Evolutionary conservation across 345 rosid species (phyloP).

Genomic region (Gossypium thurberi): DNA sequence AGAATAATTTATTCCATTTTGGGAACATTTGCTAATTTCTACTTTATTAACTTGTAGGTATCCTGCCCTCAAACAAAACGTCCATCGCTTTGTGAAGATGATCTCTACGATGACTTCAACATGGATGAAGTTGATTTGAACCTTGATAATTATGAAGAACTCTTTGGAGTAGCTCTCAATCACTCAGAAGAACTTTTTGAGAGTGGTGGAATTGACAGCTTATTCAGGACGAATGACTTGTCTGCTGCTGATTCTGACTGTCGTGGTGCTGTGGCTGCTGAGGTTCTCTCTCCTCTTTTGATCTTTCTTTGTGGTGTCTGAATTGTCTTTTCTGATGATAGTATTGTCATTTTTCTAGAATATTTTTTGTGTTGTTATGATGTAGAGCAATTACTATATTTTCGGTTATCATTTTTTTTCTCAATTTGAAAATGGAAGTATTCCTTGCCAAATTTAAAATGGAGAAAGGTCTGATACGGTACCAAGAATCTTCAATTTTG

Average conservation of each 20-base stretch:
- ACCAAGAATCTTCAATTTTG: neutral
- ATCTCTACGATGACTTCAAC: conserved; percentile 50
- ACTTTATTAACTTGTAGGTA: conserved; percentile 35
- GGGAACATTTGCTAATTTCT: neutral
- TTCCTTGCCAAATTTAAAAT: neutral
- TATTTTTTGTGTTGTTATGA: neutral
- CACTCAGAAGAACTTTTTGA: conserved; percentile 71
- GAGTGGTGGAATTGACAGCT: conserved; percentile 77
- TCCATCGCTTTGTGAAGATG: conserved; percentile 44
- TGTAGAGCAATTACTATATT: neutral
- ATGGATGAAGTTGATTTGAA: conserved; percentile 82
- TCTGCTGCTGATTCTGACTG: conserved; percentile 52
- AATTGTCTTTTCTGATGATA: neutral
- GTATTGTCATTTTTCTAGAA: neutral
- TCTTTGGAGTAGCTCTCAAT: conserved; percentile 72
- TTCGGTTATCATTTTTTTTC: neutral
- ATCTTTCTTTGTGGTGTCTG: conserved; percentile 20
- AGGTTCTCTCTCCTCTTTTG: conserved; percentile 39
- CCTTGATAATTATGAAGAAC: conserved; percentile 89
- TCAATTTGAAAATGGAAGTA: neutral
- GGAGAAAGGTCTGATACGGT: neutral
- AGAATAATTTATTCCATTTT: neutral
- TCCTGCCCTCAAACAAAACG: conserved; percentile 33
- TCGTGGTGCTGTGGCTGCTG: conserved; percentile 52
- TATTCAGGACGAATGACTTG: conserved; percentile 57